These are phyloP conservation scores for Alternaria gaisen DNA, from an alignment of 2,329 filamentous ascomycete genomes.

Conservation along the genomic window DNA sequence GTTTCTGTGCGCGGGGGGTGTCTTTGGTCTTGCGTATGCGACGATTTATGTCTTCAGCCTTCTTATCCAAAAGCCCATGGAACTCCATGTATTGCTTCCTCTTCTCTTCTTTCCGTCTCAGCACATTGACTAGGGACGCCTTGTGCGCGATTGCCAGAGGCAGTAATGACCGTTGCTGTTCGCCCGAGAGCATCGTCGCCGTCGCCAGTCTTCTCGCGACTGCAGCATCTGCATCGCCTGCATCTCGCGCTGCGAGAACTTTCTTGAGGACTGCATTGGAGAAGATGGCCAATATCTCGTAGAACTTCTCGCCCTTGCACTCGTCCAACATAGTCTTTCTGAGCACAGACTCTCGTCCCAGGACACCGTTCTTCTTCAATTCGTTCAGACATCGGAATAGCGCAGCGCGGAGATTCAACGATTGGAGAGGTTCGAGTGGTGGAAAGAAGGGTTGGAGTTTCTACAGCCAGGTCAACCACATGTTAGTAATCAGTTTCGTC, in stretches of 20 bases:
- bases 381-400: conserved; percentile 83
- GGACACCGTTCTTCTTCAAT: conserved; percentile 83
- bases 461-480: conserved; percentile 53
- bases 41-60: conserved; percentile 66
- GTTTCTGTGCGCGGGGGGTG: conserved; percentile 33
- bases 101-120: conserved; percentile 68
- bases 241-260: conserved; percentile 62
- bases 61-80: conserved; percentile 68
- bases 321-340: conserved; percentile 97
- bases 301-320: conserved; percentile 89
- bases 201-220: conserved; percentile 63
- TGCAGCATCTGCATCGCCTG: conserved; percentile 33
- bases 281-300: conserved; percentile 84
- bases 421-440: conserved; percentile 87
- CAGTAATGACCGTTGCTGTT: conserved; percentile 58
- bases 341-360: conserved; percentile 81
- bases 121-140: conserved; percentile 66
- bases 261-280: conserved; percentile 84
- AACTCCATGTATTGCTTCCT: conserved; percentile 70
- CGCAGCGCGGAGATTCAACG: conserved; percentile 85
- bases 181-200: conserved; percentile 46
- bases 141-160: conserved; percentile 78
- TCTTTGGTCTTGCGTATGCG: conserved; percentile 58
- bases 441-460: conserved; percentile 93
- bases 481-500: not conserved